Evolutionary conservation across 176 grass and related monocot genomes (phyloP).

Genomic region (Carex scoparia): DNA sequence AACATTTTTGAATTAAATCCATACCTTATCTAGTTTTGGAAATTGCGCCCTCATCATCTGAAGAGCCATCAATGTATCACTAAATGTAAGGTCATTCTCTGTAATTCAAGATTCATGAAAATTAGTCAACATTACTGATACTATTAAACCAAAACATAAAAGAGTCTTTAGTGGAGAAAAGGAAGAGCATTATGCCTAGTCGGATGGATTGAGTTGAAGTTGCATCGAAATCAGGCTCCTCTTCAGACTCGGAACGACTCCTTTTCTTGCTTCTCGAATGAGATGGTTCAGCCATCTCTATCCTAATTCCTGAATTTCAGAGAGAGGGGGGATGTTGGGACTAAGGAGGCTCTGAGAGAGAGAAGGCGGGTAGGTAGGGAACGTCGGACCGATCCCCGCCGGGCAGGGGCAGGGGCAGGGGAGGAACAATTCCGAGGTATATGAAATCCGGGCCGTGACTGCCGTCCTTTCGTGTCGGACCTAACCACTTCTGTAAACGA

Average conservation of each 20-base stretch:
- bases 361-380: neutral
- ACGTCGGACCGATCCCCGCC: neutral
- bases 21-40: constrained; percentile 74
- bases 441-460: neutral
- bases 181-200: neutral
- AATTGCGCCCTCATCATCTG: constrained; percentile 81
- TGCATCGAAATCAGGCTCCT: neutral
- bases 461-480: neutral
- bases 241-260: neutral
- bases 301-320: neutral
- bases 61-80: constrained; percentile 74
- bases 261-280: neutral
- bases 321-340: neutral
- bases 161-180: neutral
- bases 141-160: neutral
- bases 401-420: neutral
- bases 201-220: neutral
- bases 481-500: too few relatives aligned
- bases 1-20: neutral
- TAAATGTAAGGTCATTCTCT: constrained; percentile 72
- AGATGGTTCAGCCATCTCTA: constrained; percentile 11
- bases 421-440: neutral
- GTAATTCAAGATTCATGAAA: constrained; percentile 17
- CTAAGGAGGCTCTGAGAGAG: neutral
- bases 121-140: neutral